phyloP scores from a whole-genome alignment of 345 rosid species.

The Leavenworthia alabamica region DNA sequence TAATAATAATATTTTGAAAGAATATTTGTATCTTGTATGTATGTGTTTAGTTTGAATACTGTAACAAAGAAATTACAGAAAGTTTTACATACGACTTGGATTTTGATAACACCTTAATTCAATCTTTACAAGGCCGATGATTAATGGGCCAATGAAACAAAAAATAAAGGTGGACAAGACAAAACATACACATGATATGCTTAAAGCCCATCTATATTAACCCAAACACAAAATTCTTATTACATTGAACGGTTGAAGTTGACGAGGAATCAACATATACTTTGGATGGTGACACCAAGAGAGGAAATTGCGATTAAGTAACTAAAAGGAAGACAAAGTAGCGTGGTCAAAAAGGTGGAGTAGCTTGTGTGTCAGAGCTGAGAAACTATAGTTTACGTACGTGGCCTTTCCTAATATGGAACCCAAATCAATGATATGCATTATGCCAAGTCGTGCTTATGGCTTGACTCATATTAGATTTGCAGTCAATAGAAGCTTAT shows the following conservation, averaged over 20 bases:
- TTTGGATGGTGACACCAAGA: slow-evolving; percentile 5
- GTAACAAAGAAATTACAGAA: background rate
- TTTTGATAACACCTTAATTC: background rate
- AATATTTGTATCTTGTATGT: background rate
- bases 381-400: background rate
- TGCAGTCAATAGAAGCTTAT: background rate
- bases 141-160: background rate
- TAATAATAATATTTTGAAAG: background rate
- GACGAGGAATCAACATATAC: background rate
- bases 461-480: background rate
- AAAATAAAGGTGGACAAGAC: background rate
- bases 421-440: slow-evolving; percentile 4
- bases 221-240: background rate
- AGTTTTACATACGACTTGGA: background rate
- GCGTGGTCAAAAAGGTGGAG: background rate
- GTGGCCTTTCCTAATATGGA: slow-evolving; percentile 2
- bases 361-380: background rate
- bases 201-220: background rate
- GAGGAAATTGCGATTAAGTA: slow-evolving; percentile 7
- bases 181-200: background rate
- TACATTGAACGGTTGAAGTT: background rate
- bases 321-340: background rate
- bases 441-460: background rate
- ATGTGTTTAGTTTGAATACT: background rate
- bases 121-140: background rate